Conservation (phyloP, 2,329 filamentous ascomycete genomes). For the Fusarium liriodendri region DNA sequence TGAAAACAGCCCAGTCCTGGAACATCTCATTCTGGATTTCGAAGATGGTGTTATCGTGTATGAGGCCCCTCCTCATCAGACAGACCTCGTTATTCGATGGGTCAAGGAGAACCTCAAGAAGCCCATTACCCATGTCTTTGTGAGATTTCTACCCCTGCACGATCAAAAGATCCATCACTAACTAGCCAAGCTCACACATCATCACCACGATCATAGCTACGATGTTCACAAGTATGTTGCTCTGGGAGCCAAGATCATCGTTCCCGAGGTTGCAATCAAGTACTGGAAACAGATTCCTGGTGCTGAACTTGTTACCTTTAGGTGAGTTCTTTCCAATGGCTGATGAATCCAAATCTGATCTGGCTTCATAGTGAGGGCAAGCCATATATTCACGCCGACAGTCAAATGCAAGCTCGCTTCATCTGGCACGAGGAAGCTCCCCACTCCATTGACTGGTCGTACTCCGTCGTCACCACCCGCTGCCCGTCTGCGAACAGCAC, state of each 20-base stretch:
- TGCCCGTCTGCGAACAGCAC: background rate
- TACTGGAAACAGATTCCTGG: background rate
- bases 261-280: background rate
- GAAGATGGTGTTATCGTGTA: slow-evolving; percentile 22
- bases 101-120: slow-evolving; percentile 17
- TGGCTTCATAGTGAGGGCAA: background rate
- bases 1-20: background rate
- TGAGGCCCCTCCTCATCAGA: slow-evolving; percentile 32
- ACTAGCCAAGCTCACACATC: background rate
- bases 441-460: background rate
- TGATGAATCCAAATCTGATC: background rate
- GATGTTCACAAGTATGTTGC: background rate
- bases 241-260: background rate
- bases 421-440: background rate
- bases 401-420: background rate
- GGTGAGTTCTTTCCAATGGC: background rate
- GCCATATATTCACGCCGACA: background rate
- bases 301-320: background rate
- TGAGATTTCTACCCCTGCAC: background rate
- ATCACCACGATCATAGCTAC: background rate
- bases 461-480: background rate
- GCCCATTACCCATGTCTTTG: slow-evolving; percentile 27
- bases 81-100: slow-evolving; percentile 28
- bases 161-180: background rate
- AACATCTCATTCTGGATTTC: slow-evolving; percentile 25